Conservation (phyloP, 306 rosid species). For the cucumber (Cucumis sativus) region Cucumber_9930_V3 NC_026660.2:4169501-4170000, state of each 20-base stretch:
- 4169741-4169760: conserved; percentile 80
- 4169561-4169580: conserved; percentile 34
- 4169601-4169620: conserved; percentile 85
- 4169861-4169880: conserved; percentile 32
- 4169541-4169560: conserved; percentile 81
- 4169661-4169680: conserved; percentile 75
- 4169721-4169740: conserved; percentile 80
- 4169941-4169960: conserved; percentile 60
- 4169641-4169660: conserved; percentile 45
- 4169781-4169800: conserved; percentile 88
- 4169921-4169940: conserved; percentile 68
- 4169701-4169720: conserved; percentile 95
- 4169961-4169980: conserved; percentile 22
- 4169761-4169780: conserved; percentile 87
- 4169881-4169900: conserved; percentile 20
- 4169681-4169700: conserved; percentile 80
- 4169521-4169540: conserved; percentile 82
- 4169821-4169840: conserved; percentile 34
- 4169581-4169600: conserved; percentile 51
- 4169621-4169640: conserved; percentile 34
- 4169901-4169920: conserved; percentile 27
- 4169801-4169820: conserved; percentile 82
- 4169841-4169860: conserved; percentile 11
- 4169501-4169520: conserved; percentile 91
- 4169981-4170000: conserved; percentile 25